Evolutionary conservation across 2,329 filamentous ascomycete species (phyloP), one percentile per base, ranked within the genome.

Genomic region (Ophiosphaerella narmari): DNA sequence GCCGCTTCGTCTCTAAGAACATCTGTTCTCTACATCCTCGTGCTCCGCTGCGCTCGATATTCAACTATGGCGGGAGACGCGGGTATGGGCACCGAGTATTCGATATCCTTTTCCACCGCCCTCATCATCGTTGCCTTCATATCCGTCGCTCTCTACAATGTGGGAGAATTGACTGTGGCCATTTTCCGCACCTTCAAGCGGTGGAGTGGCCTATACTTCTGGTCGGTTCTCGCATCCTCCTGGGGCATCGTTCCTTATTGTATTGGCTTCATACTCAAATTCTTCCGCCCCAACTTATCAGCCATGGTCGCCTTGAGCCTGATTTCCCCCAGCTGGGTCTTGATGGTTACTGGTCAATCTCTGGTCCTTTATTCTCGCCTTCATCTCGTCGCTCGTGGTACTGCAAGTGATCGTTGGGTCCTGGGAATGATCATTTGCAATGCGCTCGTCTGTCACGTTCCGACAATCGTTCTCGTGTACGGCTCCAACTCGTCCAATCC

Each of bases 301-400:
- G 33, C 36, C 2, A 70, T 72, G 1, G 70, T 77, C 5, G 74
- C 74, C 11, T 58, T 79, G 5, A 64, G 79, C 11, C 14, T 52
- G 35, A 39, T 76, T 71, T 18, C 52, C 84, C 50, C 82, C 7
- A 82, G 81, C 7, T 80, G 82, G 77, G 79, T 79, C 63, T 59
- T 71, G 2, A 85, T 86, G 81, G 80, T 86, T 0, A 85, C 82
- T 0, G 84, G 83, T 0, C 82, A 85, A 60, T 77, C 78, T 1
- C 52, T 86, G n/a, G 83, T 86, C 1, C 72, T 86, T 0, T 86
- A 82, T 69, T 86, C 82, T 2, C 76, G 84, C 5, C 47, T 64
- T 1, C 55, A 62, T 24, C 55, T 64, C 26, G 48, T 64, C 32
- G 46, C 49, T 14, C 49, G 47, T 4, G 46, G 49, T 9, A 7